Evolutionary conservation across 139 green algal genomes (phyloP), one percentile per base, ranked within the genome.

Genomic region (Chlamydomonas sp.): DNA sequence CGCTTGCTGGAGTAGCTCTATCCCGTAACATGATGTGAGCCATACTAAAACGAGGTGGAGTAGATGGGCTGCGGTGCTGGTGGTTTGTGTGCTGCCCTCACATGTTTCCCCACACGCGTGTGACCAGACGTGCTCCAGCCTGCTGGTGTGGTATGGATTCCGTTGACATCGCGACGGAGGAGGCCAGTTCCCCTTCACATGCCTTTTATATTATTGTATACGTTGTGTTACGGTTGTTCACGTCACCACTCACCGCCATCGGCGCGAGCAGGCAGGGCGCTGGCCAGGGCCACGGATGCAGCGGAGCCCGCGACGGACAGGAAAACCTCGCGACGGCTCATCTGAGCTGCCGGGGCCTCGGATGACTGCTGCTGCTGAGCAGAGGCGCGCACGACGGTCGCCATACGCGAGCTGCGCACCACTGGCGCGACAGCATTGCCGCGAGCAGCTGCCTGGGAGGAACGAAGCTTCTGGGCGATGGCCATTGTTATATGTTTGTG

Each of bases 251-350:
- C 16, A 85, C 80, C 80, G 66, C 67, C 80, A 17, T 85, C 80
- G 49, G 80, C 80, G 80, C 67, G 31, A 77, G 31, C 4, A 57
- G 4, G 57, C 4, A 10, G 67, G 6, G 80, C 66, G 68, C 57
- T 67, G 57, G 67, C 68, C 66, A 85, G 49, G 58, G 66, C 80
- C 67, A 85, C 4, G 4, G 31, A 49, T 49, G 31, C 31, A 49
- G 31, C 31, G 31, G 31, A 49, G 31, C 80, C 80, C 64, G 79
- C 64, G 57, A 85, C 12, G 14, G 80, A 85, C 57, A 85, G 18
- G 4, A 85, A 4, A 49, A 85, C 4, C 8, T 77, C 57, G 17
- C 80, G 80, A 15, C 80, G 16, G 3, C 67, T 67, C 31, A 67
- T 57, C 57, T 85, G 80, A 15, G 58, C 15, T 57, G 63, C 63